phyloP scores from a whole-genome alignment of 768 basidiomycete species.

The Rhodotorula diobovata region DNA sequence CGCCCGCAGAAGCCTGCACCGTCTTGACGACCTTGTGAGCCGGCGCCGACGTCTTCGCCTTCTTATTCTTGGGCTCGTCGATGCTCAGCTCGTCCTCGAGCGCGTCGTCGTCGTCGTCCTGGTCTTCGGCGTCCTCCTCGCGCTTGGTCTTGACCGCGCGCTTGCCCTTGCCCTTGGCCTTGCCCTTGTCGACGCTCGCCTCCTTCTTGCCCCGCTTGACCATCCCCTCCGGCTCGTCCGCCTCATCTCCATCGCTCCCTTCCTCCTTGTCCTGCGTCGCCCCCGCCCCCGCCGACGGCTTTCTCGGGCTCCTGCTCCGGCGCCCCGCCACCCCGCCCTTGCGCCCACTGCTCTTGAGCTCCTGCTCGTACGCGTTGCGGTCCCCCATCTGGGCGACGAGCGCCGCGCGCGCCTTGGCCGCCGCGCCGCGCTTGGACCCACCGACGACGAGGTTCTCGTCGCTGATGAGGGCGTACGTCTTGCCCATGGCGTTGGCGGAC shows the following conservation, averaged over 20 bases:
- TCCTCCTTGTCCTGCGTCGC: neutral
- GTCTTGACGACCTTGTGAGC: neutral
- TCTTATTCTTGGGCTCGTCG: slow-evolving; percentile 35
- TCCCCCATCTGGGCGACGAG: slow-evolving; percentile 32
- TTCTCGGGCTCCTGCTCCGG: slow-evolving; percentile 11
- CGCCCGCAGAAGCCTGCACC: neutral
- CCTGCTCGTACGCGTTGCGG: slow-evolving; percentile 57
- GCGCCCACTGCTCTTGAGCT: slow-evolving; percentile 51
- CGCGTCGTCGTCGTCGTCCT: slow-evolving; percentile 21
- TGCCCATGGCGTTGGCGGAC: neutral
- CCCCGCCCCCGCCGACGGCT: neutral
- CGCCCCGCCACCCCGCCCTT: slow-evolving; percentile 2
- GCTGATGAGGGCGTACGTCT: slow-evolving; percentile 18
- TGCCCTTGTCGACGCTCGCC: neutral
- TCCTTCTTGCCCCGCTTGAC: slow-evolving; percentile 29
- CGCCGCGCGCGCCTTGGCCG: slow-evolving; percentile 11
- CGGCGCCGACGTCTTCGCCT: slow-evolving; percentile 34
- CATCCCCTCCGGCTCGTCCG: slow-evolving; percentile 34
- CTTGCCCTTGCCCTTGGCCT: neutral
- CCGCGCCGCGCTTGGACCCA: slow-evolving; percentile 18
- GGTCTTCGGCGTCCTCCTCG: slow-evolving; percentile 2
- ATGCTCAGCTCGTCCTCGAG: slow-evolving; percentile 24
- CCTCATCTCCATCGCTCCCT: slow-evolving; percentile 30
- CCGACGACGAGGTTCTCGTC: slow-evolving; percentile 18
- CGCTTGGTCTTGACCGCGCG: slow-evolving; percentile 1